phyloP scores from a whole-genome alignment of 116 monocot species.

The Dioscorea cayenensis region DNA sequence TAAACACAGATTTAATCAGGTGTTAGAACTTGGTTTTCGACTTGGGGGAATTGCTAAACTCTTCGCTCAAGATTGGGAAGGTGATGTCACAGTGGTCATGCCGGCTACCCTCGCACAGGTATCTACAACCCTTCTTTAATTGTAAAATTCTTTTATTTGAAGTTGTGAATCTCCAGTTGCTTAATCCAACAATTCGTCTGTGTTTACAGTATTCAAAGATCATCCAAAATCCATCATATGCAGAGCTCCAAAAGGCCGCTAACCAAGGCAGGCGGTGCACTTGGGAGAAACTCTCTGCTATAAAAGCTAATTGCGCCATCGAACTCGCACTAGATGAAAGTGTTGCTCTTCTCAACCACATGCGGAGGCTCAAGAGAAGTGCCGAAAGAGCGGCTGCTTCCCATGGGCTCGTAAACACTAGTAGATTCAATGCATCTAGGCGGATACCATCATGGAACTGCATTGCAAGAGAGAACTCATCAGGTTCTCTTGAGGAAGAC shows the following conservation, averaged over 20 bases:
- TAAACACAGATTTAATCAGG: conserved; percentile 92
- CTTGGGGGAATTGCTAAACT: conserved; percentile 76
- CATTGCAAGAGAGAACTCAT: conserved; percentile 83
- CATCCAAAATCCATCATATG: conserved; percentile 74
- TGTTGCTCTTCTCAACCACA: conserved; percentile 86
- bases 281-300: conserved; percentile 96
- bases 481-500: conserved; percentile 76
- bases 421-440: conserved; percentile 49
- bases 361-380: conserved; percentile 76
- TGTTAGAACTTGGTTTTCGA: conserved; percentile 90
- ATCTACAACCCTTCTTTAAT: too few relatives aligned
- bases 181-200: neutral
- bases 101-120: conserved; percentile 90
- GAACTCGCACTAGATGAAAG: conserved; percentile 93
- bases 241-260: conserved; percentile 79
- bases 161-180: neutral
- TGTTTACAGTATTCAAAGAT: conserved; percentile 67
- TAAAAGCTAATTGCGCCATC: conserved; percentile 85
- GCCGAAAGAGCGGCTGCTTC: conserved; percentile 58
- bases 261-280: conserved; percentile 94
- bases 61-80: conserved; percentile 98
- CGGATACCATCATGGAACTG: conserved; percentile 95
- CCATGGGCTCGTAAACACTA: conserved; percentile 20
- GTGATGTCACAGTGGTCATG: conserved; percentile 92
- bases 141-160: neutral